Percentiles rank a stretch among this genome's conserved stretches.
Conservation (phyloP, 352 stramenopile species). For the Globisporangium rhizosaccharum region DNA sequence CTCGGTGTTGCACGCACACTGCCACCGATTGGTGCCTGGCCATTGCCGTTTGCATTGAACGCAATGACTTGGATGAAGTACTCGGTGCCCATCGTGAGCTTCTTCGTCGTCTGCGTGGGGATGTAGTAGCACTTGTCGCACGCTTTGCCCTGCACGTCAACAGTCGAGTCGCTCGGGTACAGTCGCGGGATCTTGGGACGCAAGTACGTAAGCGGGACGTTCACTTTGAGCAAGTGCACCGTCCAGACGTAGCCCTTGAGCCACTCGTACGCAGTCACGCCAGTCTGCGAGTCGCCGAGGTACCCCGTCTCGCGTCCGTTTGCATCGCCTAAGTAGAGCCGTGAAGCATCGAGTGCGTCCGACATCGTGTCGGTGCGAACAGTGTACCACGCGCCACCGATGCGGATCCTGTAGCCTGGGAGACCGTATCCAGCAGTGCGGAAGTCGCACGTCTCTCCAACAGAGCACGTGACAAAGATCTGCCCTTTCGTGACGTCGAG, state of each 20-base stretch:
- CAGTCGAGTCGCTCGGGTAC: conserved; percentile 31
- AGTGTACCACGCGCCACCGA: conserved; percentile 68
- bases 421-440: conserved; percentile 44
- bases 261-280: conserved; percentile 59
- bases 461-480: conserved; percentile 56
- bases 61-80: conserved; percentile 80
- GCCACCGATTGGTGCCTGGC: conserved; percentile 26
- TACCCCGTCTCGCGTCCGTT: conserved; percentile 60
- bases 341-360: conserved; percentile 26
- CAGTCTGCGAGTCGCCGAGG: conserved; percentile 25
- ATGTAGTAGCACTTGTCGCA: conserved; percentile 73
- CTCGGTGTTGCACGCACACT: conserved; percentile 51
- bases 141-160: conserved; percentile 32
- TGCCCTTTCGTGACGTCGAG: conserved; percentile 53
- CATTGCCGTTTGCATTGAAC: conserved; percentile 73
- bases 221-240: conserved; percentile 46
- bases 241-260: conserved; percentile 66
- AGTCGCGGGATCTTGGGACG: conserved; percentile 52
- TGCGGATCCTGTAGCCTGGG: conserved; percentile 45
- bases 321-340: conserved; percentile 55
- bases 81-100: conserved; percentile 47
- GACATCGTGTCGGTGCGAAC: conserved; percentile 42
- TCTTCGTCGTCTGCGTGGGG: conserved; percentile 46
- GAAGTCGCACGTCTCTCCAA: conserved; percentile 47
- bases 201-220: conserved; percentile 33